These are phyloP conservation scores for Ceratocystis destructans DNA, from an alignment of 2,329 filamentous ascomycete species.

Conservation along the genomic window DNA sequence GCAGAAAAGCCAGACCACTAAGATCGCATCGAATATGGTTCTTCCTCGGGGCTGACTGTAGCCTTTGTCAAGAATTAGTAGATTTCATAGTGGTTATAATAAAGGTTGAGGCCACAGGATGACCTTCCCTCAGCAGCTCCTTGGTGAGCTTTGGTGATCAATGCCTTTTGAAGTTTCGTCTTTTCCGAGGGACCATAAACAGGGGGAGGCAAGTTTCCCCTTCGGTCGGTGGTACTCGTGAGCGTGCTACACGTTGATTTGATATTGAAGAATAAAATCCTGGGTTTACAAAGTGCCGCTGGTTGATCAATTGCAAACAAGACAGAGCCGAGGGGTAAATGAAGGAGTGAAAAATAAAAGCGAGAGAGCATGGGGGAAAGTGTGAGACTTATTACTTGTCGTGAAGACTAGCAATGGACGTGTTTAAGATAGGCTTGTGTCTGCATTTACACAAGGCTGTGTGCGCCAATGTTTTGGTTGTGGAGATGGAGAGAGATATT, in stretches of 20 bases:
- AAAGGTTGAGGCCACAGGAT: background rate
- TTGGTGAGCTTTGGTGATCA: background rate
- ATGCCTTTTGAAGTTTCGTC: background rate
- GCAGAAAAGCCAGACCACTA: too few relatives aligned
- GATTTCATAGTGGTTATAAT: background rate
- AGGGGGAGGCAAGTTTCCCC: background rate
- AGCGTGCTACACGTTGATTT: background rate
- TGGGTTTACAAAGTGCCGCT: too few relatives aligned
- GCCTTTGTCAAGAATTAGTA: background rate
- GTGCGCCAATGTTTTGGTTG: too few relatives aligned
- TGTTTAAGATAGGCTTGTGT: too few relatives aligned
- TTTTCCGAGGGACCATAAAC: background rate
- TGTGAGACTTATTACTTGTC: too few relatives aligned
- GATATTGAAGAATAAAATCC: too few relatives aligned
- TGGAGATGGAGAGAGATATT: too few relatives aligned
- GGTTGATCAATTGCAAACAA: background rate
- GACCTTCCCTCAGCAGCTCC: too few relatives aligned
- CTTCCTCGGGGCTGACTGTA: too few relatives aligned
- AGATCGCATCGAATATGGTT: too few relatives aligned
- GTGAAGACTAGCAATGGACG: too few relatives aligned
- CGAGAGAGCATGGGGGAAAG: background rate
- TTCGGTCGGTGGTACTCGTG: background rate
- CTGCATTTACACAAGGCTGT: too few relatives aligned
- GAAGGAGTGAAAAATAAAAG: background rate
- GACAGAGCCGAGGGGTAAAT: background rate